These are phyloP conservation scores for Ceratobasidium sp. DNA, from an alignment of 1,284 basidiomycete genomes.

Conservation along the genomic window DNA sequence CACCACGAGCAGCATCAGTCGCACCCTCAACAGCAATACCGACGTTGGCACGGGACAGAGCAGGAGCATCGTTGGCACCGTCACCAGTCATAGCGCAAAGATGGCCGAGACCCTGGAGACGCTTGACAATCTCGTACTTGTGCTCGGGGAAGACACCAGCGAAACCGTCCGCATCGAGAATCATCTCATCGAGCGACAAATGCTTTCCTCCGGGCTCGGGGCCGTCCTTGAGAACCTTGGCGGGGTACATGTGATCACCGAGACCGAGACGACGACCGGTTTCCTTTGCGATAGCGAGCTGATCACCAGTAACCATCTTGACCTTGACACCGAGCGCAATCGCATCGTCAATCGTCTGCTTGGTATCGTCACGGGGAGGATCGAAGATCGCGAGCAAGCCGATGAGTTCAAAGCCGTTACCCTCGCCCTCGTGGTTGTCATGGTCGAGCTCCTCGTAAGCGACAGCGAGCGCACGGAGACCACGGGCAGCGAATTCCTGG, in stretches of 20 bases:
- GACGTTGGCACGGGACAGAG: conserved; percentile 93
- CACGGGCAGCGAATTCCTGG: conserved; percentile 94
- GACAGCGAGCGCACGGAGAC: conserved; percentile 97
- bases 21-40: conserved; percentile 98
- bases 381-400: conserved; percentile 98
- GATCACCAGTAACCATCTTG: conserved; percentile 99
- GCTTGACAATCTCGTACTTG: conserved; percentile 95
- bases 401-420: conserved; percentile 97
- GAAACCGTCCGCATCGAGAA: conserved; percentile 91
- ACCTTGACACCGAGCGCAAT: conserved; percentile 96
- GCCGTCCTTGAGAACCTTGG: conserved; percentile 94
- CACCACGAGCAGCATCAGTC: conserved; percentile 94
- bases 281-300: conserved; percentile 99
- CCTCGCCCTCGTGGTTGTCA: conserved; percentile 83
- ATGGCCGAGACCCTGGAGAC: conserved; percentile 91
- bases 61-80: conserved; percentile 96
- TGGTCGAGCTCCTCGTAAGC: conserved; percentile 94
- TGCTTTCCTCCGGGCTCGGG: conserved; percentile 83
- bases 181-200: conserved; percentile 91
- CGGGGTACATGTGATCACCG: conserved; percentile 97
- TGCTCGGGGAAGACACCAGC: conserved; percentile 97
- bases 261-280: conserved; percentile 97
- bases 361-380: conserved; percentile 97
- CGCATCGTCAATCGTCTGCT: conserved; percentile 98
- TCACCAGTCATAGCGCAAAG: conserved; percentile 95